Base-by-base conservation (phyloP, 1,284 basidiomycete genomes). In the Bondarzewia mesenterica region DNA sequence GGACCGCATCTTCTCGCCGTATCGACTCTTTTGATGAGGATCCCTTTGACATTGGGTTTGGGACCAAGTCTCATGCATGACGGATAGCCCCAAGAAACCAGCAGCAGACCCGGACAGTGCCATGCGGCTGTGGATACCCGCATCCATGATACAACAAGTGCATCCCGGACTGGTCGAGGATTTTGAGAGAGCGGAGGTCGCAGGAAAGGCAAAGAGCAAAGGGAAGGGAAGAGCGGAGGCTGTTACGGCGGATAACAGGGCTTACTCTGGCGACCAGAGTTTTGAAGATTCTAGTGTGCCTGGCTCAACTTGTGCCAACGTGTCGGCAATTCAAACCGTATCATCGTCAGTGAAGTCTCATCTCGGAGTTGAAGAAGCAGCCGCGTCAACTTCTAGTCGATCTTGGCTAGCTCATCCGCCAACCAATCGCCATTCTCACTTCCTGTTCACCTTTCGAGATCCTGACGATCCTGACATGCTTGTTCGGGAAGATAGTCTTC, bases 111-210 rank as follows among this genome's bases (percentile, higher is more conserved):
- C 69, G 2, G 52, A 61, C 20, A 65, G 58, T 41, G 46, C 52
- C 47, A 51, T 71, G 57, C 54, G 62, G 22, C 46, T 76, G 47
- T 71, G 70, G 69, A 49, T 73, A 42, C 67, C 72, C 4, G 71
- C 64, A 1, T 66, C 64, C 29, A 69, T 78, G 53, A 58, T 78
- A 43, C 62, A 65, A 35, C 69, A 72, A 54, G 75, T 74, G 18
- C 66, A 71, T 51, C 71, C 72, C 1, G 61, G 61, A n/a, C 55
- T 73, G 15, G 65, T 69, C 10, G 63, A 67, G 49, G 61, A 53
- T 44, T 67, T 50, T 36, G 58, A 64, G 49, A 50, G 44, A 23
- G 49, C 40, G 20, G 50, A 49, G 37, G 47, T 45, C 6, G 55
- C 54, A 27, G 48, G 50, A 37, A 58, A 53, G 38, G 52, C 47